Base-by-base conservation (phyloP, 1,284 basidiomycete genomes). In the Pseudozyma tsukubaensis region DNA sequence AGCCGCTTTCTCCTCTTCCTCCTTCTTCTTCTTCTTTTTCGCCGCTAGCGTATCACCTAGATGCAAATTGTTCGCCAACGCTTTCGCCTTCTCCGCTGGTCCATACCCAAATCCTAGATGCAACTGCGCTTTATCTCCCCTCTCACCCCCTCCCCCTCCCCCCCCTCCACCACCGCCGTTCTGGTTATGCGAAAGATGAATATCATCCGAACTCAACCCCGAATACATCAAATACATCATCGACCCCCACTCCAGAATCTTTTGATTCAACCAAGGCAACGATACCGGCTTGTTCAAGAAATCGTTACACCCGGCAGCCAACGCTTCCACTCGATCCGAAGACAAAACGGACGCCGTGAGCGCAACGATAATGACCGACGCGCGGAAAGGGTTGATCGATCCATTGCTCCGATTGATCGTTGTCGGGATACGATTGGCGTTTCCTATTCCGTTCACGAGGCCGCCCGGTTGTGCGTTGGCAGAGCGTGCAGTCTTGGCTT, bases 241-340 rank as follows among this genome's bases (percentile, higher is more conserved):
- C 21, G 81, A 87, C 4, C 88, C 96, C 97, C 97, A 99, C 85
- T 99, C 97, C 70, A 97, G 92, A 79, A 99, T 95, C 88, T 99
- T 99, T 87, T 92, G 93, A 85, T 98, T 94, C 55, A 99, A 87
- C 97, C 97, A 99, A 51, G 92, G 89, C 19, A 97, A 87, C 11
- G 92, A 94, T 34, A 99, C 96, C 0, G 97, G 97, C 83, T 99
- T 99, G 50, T 95, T 99, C 60, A 99, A 86, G 86, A 98, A 99
- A 85, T 99, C 97, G 81, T 99, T 99, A 86, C 97, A 99, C 3
- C 97, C 97, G 0, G 97, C 97, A 0, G 93, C 95, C 10, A 99
- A 89, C 16, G 97, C 97, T 21, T 92, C 92, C 39, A 97, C 94
- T 87, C 97, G 90, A 88, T 99, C 97, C 62, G 90, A 91, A 83